Evolutionary conservation across 2,329 filamentous ascomycete species (phyloP), one percentile per base, ranked within the genome.

Genomic region (Aspergillus floridensis): DNA sequence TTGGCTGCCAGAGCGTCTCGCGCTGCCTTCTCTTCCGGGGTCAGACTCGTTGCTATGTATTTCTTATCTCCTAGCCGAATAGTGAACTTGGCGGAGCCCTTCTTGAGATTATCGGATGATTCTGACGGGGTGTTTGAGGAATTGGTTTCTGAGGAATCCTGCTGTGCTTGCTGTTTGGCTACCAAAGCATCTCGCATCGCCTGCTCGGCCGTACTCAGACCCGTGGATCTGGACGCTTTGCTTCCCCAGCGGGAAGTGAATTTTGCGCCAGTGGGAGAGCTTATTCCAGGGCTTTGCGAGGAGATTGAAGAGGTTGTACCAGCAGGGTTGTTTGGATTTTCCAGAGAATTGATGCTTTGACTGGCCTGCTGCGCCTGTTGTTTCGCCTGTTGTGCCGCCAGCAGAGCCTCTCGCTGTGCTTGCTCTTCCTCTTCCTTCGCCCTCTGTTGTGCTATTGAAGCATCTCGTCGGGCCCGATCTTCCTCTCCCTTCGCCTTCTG

Each of bases 201-300:
- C 52, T 69, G 64, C 57, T 76, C 74, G 44, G 72, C 69, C 2
- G 69, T 55, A 57, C 71, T 75, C 29, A 76, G 62, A 16, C 65
- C 66, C 2, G 65, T 56, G 6, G 68, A 62, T 46, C 59, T 59
- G 24, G 67, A 16, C 46, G 58, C 50, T 19, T 55, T 61, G 35
- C 41, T 59, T 35, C 62, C 63, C 63, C 64, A 68, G 14, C 65
- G 65, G 56, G 59, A 64, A 19, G 71, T 72, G 50, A 74, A 75
- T 51, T 73, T 76, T n/a, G 16, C 38, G 16, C 38, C 38, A 16
- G 14, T 7, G 16, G 70, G 71, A 52, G 74, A 74, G 29, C 58
- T 54, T 10, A 53, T 56, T 8, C 60, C 51, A 14, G 63, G 59
- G 56, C 70, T 63, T 7, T 65, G 60, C 14, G 64, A 65, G 12